These are phyloP conservation scores for Rusavskia elegans DNA, from an alignment of 495 filamentous ascomycete genomes.

Conservation along the genomic window DNA sequence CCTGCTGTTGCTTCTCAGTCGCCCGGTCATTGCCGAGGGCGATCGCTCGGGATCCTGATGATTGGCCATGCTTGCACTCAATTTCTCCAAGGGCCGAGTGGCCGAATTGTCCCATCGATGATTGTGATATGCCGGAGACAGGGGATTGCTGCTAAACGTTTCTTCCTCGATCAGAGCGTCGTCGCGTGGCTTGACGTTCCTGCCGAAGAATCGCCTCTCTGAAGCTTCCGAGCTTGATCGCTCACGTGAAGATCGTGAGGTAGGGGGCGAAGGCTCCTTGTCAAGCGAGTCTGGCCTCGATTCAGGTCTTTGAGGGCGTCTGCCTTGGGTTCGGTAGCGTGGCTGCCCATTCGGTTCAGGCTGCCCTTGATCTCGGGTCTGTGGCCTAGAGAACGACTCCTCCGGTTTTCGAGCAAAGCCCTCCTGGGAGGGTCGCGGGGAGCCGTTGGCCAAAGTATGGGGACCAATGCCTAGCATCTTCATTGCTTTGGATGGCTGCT, in stretches of 20 bases:
- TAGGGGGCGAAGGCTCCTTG: constrained; percentile 17
- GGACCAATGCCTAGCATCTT: constrained; percentile 50
- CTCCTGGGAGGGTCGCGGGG: neutral
- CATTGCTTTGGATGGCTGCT: constrained; percentile 42
- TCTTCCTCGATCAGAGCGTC: neutral
- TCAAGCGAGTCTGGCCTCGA: neutral
- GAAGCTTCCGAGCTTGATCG: constrained; percentile 42
- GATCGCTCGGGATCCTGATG: constrained; percentile 19
- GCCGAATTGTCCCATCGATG: neutral
- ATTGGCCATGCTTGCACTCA: constrained; percentile 12
- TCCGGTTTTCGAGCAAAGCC: neutral
- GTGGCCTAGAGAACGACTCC: neutral
- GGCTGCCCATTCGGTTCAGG: neutral
- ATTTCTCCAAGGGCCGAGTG: constrained; percentile 26
- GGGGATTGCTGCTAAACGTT: neutral
- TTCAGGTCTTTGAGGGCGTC: neutral
- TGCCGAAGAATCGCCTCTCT: neutral
- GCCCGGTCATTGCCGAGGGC: constrained; percentile 25
- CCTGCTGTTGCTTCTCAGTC: constrained; percentile 33
- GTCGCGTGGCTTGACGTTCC: neutral
- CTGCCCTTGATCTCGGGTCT: neutral
- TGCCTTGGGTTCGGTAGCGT: neutral
- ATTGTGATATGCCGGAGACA: neutral
- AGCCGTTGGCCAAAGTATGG: neutral
- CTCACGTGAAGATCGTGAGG: constrained; percentile 27